Conservation (phyloP, 2,329 filamentous ascomycete species). For the Cladosporium sp. region DNA sequence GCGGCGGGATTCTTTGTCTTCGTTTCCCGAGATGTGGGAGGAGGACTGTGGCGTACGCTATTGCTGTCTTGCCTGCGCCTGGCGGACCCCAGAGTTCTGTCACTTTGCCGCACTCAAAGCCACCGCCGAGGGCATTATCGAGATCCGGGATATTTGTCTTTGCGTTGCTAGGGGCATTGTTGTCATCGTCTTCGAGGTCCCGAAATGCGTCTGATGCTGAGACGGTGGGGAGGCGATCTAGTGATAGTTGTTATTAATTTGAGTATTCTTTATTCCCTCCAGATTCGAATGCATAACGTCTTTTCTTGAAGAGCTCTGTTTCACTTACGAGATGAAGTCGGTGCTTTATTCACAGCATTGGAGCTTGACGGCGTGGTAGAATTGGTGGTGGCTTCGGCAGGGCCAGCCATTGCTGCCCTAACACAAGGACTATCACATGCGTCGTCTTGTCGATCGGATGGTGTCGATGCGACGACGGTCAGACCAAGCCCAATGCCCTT, state of each 20-base stretch:
- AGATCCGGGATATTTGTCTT: slow-evolving; percentile 45
- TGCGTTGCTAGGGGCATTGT: slow-evolving; percentile 42
- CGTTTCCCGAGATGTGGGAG: not conserved
- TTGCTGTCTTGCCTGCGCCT: slow-evolving; percentile 74
- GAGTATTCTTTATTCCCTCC: not conserved
- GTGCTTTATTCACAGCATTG: slow-evolving; percentile 18
- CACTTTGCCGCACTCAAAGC: slow-evolving; percentile 68
- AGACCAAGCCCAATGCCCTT: too few species aligned
- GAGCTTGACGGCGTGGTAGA: not conserved
- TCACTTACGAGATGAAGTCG: slow-evolving; percentile 34
- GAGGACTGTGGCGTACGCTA: slow-evolving; percentile 48
- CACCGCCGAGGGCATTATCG: slow-evolving; percentile 44
- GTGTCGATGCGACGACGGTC: too few species aligned
- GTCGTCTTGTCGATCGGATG: not conserved
- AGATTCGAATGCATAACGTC: not conserved
- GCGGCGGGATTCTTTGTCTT: not conserved
- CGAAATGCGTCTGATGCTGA: slow-evolving; percentile 68
- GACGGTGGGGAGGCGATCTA: slow-evolving; percentile 71
- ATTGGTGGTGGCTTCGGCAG: slow-evolving; percentile 8
- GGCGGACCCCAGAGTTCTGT: slow-evolving; percentile 85
- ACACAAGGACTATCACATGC: not conserved
- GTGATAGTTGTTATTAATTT: not conserved
- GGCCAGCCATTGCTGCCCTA: slow-evolving; percentile 16
- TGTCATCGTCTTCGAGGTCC: slow-evolving; percentile 44
- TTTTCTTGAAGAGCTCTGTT: not conserved